These are phyloP conservation scores for Verruconis gallopava DNA, from an alignment of 2,329 filamentous ascomycete genomes.

Conservation along the genomic window DNA sequence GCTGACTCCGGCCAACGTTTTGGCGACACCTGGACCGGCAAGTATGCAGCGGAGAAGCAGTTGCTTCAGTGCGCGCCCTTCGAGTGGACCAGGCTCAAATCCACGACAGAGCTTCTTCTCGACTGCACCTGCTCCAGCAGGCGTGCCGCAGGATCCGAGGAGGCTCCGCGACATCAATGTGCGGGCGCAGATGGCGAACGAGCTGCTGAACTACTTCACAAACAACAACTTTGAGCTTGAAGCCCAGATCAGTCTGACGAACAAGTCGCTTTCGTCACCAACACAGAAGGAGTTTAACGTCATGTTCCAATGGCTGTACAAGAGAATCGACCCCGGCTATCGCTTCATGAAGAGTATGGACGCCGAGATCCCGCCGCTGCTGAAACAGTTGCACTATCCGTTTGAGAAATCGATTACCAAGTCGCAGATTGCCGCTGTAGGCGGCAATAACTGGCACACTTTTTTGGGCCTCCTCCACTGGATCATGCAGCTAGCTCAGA, in stretches of 20 bases:
- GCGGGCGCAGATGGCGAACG: slow-evolving; percentile 71
- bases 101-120: slow-evolving; percentile 77
- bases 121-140: slow-evolving; percentile 66
- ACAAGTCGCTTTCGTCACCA: slow-evolving; percentile 82
- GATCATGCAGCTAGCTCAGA: slow-evolving; percentile 96
- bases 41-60: slow-evolving; percentile 64
- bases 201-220: slow-evolving; percentile 81
- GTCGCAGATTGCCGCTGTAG: slow-evolving; percentile 86
- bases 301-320: slow-evolving; percentile 98
- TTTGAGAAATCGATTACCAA: slow-evolving; percentile 95
- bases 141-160: slow-evolving; percentile 74
- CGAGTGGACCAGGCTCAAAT: slow-evolving; percentile 49
- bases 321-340: slow-evolving; percentile 87
- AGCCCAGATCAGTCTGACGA: slow-evolving; percentile 86
- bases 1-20: slow-evolving; percentile 24
- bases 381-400: slow-evolving; percentile 89
- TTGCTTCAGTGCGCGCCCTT: slow-evolving; percentile 42
- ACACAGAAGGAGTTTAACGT: slow-evolving; percentile 97
- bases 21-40: slow-evolving; percentile 33
- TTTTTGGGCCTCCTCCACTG: slow-evolving; percentile 91
- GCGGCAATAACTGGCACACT: slow-evolving; percentile 92
- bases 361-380: slow-evolving; percentile 79
- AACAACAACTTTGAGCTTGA: slow-evolving; percentile 96
- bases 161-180: slow-evolving; percentile 71
- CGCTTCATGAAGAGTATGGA: slow-evolving; percentile 86